Evolutionary conservation across 2,329 filamentous ascomycete genomes (phyloP).

Genomic region (Simplicillium aogashimaense): DNA sequence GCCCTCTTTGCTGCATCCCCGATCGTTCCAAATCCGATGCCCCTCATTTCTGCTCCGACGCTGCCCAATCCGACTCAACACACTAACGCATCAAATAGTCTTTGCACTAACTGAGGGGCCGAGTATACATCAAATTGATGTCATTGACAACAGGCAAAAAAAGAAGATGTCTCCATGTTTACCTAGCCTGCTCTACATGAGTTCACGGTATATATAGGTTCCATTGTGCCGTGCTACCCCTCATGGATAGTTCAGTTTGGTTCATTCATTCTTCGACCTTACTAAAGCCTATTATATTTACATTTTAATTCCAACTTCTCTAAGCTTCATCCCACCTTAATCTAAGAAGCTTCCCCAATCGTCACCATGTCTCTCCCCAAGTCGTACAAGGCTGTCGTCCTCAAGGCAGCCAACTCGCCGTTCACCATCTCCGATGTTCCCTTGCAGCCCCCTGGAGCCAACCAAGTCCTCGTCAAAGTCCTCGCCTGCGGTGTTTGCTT

Average conservation of each 20-base stretch:
- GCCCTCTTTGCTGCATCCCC: neutral
- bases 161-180: too few species aligned
- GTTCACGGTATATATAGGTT: too few species aligned
- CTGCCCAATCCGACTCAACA: too few species aligned
- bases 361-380: slow-evolving; percentile 41
- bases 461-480: slow-evolving; percentile 60
- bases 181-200: too few species aligned
- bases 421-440: slow-evolving; percentile 49
- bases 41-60: neutral
- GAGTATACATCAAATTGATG: too few species aligned
- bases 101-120: too few species aligned
- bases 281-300: neutral
- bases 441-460: slow-evolving; percentile 42
- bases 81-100: too few species aligned
- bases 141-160: too few species aligned
- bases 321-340: neutral
- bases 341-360: neutral
- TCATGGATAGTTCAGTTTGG: neutral
- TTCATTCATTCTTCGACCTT: neutral
- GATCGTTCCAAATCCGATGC: neutral
- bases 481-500: slow-evolving; percentile 65
- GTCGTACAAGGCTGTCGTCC: slow-evolving; percentile 56
- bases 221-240: neutral
- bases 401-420: slow-evolving; percentile 40
- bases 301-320: neutral